phyloP scores from a whole-genome alignment of 2,329 filamentous ascomycete genomes.

The Scortechinia acanthostroma region DNA sequence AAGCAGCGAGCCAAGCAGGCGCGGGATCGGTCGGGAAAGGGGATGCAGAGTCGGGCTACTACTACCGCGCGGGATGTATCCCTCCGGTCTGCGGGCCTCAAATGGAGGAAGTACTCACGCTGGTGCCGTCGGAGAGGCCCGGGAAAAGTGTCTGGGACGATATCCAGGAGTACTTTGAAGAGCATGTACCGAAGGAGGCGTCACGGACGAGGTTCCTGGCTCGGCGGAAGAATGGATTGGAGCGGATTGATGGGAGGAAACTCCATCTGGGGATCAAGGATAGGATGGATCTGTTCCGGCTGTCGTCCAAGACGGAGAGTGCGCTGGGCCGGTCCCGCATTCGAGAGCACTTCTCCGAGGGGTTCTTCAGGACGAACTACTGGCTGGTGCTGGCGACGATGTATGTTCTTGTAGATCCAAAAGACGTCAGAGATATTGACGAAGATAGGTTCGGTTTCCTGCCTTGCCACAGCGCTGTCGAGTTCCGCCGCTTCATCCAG shows the following conservation, averaged over 20 bases:
- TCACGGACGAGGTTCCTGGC: not conserved
- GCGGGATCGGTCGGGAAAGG: not conserved
- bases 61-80: not conserved
- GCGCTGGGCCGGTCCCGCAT: not conserved
- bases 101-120: not conserved
- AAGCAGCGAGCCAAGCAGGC: not conserved
- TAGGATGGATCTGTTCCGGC: not conserved
- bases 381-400: not conserved
- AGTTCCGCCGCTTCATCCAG: constrained; percentile 17
- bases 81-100: not conserved
- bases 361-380: not conserved
- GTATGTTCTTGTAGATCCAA: not conserved
- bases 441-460: constrained; percentile 15
- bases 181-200: not conserved
- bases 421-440: too few relatives aligned
- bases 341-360: not conserved
- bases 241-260: not conserved
- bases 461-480: constrained; percentile 18
- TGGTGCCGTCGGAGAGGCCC: not conserved
- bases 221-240: not conserved
- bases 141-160: not conserved
- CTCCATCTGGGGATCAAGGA: not conserved
- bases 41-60: not conserved
- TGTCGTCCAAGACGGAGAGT: not conserved
- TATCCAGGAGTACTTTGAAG: not conserved